Percentiles rank a stretch among this genome's conserved stretches.
Conservation (phyloP, 495 filamentous ascomycete species). For the Usnea hakonensis region DNA sequence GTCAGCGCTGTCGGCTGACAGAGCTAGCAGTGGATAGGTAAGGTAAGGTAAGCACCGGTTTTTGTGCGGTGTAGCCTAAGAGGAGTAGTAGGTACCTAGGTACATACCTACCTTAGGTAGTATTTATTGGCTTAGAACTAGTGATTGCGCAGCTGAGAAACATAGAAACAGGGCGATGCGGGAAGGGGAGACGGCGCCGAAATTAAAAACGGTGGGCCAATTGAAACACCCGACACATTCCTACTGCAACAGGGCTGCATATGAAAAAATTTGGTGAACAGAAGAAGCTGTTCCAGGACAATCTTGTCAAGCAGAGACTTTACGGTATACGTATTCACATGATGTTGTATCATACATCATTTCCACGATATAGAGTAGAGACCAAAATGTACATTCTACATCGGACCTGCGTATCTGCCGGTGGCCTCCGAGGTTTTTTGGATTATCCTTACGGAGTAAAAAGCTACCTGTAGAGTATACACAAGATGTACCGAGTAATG, state of each 20-base stretch:
- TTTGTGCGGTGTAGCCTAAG: background rate
- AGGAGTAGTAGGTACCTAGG: too few relatives aligned
- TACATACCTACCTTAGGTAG: too few relatives aligned
- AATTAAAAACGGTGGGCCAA: background rate
- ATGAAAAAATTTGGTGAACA: background rate
- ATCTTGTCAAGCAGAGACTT: too few relatives aligned
- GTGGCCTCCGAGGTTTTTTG: too few relatives aligned
- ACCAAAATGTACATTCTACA: too few relatives aligned
- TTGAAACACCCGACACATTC: background rate
- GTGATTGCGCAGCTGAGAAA: background rate
- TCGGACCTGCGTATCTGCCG: background rate
- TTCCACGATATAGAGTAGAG: background rate
- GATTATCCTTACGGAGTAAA: too few relatives aligned
- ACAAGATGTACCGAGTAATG: background rate
- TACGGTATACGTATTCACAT: too few relatives aligned
- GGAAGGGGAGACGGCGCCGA: background rate
- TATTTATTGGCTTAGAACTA: too few relatives aligned
- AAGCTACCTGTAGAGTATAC: too few relatives aligned
- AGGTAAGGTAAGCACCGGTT: background rate
- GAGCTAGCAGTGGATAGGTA: background rate
- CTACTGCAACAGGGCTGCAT: background rate
- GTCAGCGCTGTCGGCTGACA: background rate
- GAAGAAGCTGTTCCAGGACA: background rate
- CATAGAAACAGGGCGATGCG: background rate
- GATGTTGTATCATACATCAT: too few relatives aligned